Evolutionary conservation across 257 asterid species (phyloP).

Genomic region (Solanum sparsipilum): DNA sequence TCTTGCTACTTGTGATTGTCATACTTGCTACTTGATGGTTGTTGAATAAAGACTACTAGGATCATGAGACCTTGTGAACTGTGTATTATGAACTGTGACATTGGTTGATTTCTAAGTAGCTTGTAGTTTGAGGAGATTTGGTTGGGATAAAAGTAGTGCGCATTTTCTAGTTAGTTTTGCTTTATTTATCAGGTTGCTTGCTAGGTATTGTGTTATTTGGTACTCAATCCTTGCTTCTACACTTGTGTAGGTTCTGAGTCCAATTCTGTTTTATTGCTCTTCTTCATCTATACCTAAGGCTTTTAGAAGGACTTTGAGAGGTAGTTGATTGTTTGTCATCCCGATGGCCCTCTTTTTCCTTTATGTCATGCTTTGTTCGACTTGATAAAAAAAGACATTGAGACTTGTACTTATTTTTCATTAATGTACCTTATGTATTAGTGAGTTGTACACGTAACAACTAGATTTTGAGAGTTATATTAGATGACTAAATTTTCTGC

Average conservation of each 20-base stretch:
- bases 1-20: background rate
- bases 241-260: background rate
- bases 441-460: background rate
- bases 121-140: no score
- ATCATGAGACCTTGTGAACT: no score
- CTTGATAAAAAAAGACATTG: background rate
- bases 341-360: background rate
- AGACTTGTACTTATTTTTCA: background rate
- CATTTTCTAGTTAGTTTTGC: no score
- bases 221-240: background rate
- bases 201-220: background rate
- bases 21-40: background rate
- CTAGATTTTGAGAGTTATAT: background rate
- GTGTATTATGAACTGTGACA: background rate
- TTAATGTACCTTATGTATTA: background rate
- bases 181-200: background rate
- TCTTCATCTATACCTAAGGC: background rate
- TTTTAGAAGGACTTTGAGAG: background rate
- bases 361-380: background rate
- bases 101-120: no score
- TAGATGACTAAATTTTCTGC: background rate
- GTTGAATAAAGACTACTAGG: background rate
- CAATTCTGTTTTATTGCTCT: no score
- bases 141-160: background rate
- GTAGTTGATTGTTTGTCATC: no score